Evolutionary conservation across 2,329 filamentous ascomycete species (phyloP), one percentile per base, ranked within the genome.

Genomic region (Didymella keratinophila): DNA sequence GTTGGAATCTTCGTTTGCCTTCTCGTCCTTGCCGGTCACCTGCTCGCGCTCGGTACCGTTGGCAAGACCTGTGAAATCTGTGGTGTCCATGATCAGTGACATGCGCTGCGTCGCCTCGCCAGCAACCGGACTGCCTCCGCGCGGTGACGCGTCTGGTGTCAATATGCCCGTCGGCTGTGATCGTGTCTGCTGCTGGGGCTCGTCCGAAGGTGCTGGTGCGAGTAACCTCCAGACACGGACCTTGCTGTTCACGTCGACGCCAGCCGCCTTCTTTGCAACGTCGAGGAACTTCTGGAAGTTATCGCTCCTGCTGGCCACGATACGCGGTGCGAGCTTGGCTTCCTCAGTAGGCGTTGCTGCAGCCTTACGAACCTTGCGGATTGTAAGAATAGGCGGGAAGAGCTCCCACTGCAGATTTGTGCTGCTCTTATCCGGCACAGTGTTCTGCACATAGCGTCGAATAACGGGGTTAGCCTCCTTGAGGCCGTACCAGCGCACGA

Each of bases 401-500:
- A 92, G 82, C 78, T 98, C 95, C 74, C 90, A 96, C 68, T 90
- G 82, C 45, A 97, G 79, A 63, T 96, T 92, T 37, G 86, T 80
- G 3, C 79, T 70, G 46, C 59, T 69, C 25, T 83, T 83, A 39
- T 86, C 83, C 1, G 82, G 80, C 8, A 87, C 84, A 28, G 89
- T 93, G 75, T 97, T 90, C 76, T 94, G 90, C 36, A 90, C 93
- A 65, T 84, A 85, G 58, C 95, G 88, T 44, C 87, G 79, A 63
- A 98, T 93, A 43, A 90, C 84, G 9, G 87, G 81, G 52, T 92
- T 89, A 32, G 86, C 87, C 16, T 87, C 79, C 56, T 86, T 87
- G 55, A 94, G 71, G 12, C 92, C 92, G 70, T 97, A 96, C 92
- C 92, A 96, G 47, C 87, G 84, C 60, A 90, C 79, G 21, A 98